A percentile compares a stretch with the other conserved stretches of the same genome.
Evolutionary conservation across 2,329 filamentous ascomycete genomes (phyloP).

Genomic region (Iodosphaeria phyllophila): DNA sequence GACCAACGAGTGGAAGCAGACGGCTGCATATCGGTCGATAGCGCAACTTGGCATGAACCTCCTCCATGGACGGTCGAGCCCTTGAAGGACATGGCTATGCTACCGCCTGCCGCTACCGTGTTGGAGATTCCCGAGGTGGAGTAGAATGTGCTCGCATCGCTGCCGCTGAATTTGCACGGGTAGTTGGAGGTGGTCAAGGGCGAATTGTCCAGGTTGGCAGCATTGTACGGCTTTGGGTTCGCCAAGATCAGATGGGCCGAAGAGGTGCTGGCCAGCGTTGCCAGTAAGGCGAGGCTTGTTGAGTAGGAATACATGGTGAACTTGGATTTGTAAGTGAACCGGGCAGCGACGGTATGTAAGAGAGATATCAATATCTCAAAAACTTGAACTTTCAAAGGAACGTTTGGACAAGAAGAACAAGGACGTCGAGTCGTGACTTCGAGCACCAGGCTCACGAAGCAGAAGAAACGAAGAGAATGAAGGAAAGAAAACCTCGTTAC

Average conservation of each 20-base stretch:
- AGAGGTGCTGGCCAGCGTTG: slow-evolving; percentile 25
- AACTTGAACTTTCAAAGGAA: too few species aligned
- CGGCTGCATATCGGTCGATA: slow-evolving; percentile 38
- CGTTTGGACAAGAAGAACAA: too few species aligned
- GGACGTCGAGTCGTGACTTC: too few species aligned
- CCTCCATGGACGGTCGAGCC: slow-evolving; percentile 52
- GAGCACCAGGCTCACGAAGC: too few species aligned
- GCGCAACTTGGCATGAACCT: slow-evolving; percentile 53
- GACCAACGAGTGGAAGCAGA: slow-evolving; percentile 33
- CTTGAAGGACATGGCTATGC: slow-evolving; percentile 32
- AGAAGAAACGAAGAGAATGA: too few species aligned
- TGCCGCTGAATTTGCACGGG: slow-evolving; percentile 41
- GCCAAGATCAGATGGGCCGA: slow-evolving; percentile 48
- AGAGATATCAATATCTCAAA: too few species aligned
- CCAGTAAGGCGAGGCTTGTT: slow-evolving; percentile 22
- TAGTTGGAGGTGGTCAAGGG: slow-evolving; percentile 40
- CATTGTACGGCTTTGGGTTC: slow-evolving; percentile 33
- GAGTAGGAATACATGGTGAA: too few species aligned
- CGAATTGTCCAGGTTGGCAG: slow-evolving; percentile 25
- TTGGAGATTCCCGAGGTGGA: slow-evolving; percentile 18
- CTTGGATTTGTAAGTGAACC: too few species aligned
- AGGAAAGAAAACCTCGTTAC: too few species aligned
- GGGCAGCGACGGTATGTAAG: too few species aligned
- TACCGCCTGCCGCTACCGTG: slow-evolving; percentile 19
- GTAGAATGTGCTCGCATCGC: slow-evolving; percentile 10